A percentile compares a stretch with the other conserved stretches of the same genome.
Evolutionary conservation across 805 yeast species (phyloP).

Genomic region (Zygotorulaspora danielsina): DNA sequence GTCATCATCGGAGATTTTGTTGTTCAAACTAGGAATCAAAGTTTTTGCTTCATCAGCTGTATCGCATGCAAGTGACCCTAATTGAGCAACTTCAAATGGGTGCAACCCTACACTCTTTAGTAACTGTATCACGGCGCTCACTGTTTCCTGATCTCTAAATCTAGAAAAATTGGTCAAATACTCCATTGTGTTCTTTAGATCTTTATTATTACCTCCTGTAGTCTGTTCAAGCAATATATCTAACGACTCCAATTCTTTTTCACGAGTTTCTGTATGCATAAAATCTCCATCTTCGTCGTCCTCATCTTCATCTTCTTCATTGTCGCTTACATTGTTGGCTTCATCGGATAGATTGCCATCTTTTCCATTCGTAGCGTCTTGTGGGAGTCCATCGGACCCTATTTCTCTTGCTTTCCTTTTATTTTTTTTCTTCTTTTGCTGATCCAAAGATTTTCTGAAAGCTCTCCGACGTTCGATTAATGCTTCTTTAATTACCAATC

Average conservation of each 20-base stretch:
- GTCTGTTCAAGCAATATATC: constrained; percentile 35
- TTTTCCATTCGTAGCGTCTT: neutral
- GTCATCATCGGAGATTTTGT: constrained; percentile 80
- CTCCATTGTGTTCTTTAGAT: constrained; percentile 85
- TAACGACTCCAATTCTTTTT: constrained; percentile 37
- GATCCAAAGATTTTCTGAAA: constrained; percentile 39
- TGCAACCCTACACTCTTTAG: constrained; percentile 72
- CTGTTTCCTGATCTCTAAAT: constrained; percentile 87
- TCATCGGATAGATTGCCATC: constrained; percentile 26
- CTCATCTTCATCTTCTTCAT: constrained; percentile 8
- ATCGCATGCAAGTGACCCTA: constrained; percentile 85
- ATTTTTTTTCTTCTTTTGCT: constrained; percentile 13
- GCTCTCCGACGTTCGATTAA: constrained; percentile 65
- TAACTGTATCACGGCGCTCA: constrained; percentile 86
- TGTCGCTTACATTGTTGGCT: constrained; percentile 9
- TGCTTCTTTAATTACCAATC: constrained; percentile 86
- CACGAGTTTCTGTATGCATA: constrained; percentile 47
- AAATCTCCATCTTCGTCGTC: constrained; percentile 34
- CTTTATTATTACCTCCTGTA: constrained; percentile 73
- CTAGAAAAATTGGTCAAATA: constrained; percentile 81
- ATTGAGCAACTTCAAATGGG: constrained; percentile 92
- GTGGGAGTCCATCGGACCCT: neutral
- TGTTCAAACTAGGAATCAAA: constrained; percentile 78
- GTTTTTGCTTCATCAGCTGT: constrained; percentile 97
- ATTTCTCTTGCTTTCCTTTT: constrained; percentile 1